These are phyloP conservation scores for Maudiozyma barnettii DNA, from an alignment of 805 yeast species.

Conservation along the genomic window DNA sequence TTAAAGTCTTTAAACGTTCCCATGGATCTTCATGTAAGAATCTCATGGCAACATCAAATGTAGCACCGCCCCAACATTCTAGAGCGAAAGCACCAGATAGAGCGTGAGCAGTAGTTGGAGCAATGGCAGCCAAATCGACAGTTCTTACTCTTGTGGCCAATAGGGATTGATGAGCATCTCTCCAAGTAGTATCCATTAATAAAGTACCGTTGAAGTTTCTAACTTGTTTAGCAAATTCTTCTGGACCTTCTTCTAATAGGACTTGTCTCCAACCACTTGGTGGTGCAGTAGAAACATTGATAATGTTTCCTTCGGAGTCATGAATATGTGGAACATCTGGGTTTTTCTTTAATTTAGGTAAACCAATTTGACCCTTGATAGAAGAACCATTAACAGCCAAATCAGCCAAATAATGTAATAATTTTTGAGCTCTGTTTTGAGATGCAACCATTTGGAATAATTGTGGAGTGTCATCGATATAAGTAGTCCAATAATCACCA, in stretches of 20 bases:
- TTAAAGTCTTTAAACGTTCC: conserved; percentile 83
- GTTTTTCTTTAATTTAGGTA: conserved; percentile 69
- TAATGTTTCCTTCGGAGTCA: conserved; percentile 49
- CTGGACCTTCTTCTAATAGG: conserved; percentile 78
- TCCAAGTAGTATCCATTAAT: conserved; percentile 98
- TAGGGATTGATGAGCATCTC: conserved; percentile 98
- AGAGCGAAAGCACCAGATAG: conserved; percentile 84
- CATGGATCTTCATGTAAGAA: conserved; percentile 98
- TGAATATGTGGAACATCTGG: conserved; percentile 69
- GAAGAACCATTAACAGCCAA: conserved; percentile 93
- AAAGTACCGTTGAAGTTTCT: conserved; percentile 77
- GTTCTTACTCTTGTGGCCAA: conserved; percentile 97
- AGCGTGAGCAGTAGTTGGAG: conserved; percentile 89
- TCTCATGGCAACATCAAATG: conserved; percentile 97
- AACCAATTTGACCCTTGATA: conserved; percentile 90
- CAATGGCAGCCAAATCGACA: conserved; percentile 80
- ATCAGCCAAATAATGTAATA: conserved; percentile 85
- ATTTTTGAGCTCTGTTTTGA: conserved; percentile 93
- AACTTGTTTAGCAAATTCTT: conserved; percentile 78
- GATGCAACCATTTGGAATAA: conserved; percentile 90
- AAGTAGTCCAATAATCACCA: conserved; percentile 96
- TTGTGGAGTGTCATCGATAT: conserved; percentile 95
- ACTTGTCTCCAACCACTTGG: conserved; percentile 90
- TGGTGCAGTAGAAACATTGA: conserved; percentile 49
- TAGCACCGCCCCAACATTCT: conserved; percentile 99